A percentile compares a stretch with the other conserved stretches of the same genome.
These are phyloP conservation scores for Chaetomiaceae sp. DNA, from an alignment of 2,329 filamentous ascomycete genomes.

Conservation along the genomic window DNA sequence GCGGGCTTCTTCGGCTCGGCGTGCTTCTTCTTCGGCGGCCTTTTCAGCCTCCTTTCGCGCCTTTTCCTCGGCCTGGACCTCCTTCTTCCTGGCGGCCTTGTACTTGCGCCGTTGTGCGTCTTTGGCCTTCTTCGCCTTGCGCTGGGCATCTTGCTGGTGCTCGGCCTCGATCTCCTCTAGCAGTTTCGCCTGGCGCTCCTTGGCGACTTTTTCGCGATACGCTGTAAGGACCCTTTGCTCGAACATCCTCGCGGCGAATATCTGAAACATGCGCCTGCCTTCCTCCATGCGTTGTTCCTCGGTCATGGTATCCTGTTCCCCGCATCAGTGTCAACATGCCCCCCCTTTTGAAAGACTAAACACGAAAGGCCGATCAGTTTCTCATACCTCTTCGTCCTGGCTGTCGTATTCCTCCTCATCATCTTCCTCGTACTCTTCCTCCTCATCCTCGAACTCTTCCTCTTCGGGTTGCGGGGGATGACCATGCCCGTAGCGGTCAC, in stretches of 20 bases:
- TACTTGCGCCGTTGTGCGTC: constrained; percentile 95
- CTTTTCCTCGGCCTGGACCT: constrained; percentile 85
- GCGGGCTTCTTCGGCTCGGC: constrained; percentile 71
- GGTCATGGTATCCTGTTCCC: constrained; percentile 83
- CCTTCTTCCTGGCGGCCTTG: constrained; percentile 84
- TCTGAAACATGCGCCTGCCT: constrained; percentile 97
- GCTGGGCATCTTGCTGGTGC: constrained; percentile 66
- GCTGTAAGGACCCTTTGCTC: constrained; percentile 93
- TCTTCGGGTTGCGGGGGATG: constrained; percentile 72
- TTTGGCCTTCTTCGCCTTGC: constrained; percentile 87
- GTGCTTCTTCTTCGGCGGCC: constrained; percentile 78
- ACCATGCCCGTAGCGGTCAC: constrained; percentile 59
- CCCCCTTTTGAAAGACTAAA: background rate
- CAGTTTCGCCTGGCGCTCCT: constrained; percentile 84
- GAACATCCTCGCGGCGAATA: constrained; percentile 98
- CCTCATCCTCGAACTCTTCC: constrained; percentile 67
- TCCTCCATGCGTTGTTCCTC: constrained; percentile 99
- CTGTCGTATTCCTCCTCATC: constrained; percentile 59
- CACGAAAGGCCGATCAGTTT: no score
- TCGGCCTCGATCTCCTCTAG: constrained; percentile 90
- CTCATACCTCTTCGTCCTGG: constrained; percentile 71
- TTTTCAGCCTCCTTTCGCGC: constrained; percentile 83
- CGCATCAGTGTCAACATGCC: constrained; percentile 11
- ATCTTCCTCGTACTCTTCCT: constrained; percentile 52
- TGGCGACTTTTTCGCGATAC: constrained; percentile 96